A percentile compares a stretch with the other conserved stretches of the same genome.
Evolutionary conservation across 495 filamentous ascomycete genomes (phyloP).

Genomic region (Melanomma pulvis-pyrius): DNA sequence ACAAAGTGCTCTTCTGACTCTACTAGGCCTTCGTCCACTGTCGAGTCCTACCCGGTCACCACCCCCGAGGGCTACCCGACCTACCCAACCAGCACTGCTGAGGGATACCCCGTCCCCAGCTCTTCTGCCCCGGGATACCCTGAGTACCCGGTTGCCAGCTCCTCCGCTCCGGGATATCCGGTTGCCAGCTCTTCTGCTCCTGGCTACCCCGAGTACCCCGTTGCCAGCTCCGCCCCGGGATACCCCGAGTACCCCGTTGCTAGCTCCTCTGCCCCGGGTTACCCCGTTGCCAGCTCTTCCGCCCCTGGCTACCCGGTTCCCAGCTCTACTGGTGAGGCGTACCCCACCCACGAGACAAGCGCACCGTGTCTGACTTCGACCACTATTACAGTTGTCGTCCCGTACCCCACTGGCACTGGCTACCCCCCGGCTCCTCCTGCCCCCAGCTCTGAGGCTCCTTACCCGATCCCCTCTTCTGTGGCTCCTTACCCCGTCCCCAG

Average conservation of each 20-base stretch:
- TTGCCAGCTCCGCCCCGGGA: neutral
- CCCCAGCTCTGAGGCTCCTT: neutral
- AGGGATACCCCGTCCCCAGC: constrained; percentile 1
- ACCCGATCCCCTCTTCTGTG: neutral
- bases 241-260: neutral
- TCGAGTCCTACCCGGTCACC: constrained; percentile 3
- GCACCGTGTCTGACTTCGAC: constrained; percentile 12
- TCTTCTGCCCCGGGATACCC: neutral
- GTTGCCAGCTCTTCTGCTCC: neutral
- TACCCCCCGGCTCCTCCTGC: neutral
- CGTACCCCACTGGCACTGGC: constrained; percentile 15
- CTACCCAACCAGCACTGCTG: constrained; percentile 9
- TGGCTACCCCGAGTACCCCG: neutral
- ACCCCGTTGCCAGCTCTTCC: neutral
- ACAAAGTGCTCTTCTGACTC: neutral
- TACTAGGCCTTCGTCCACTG: neutral
- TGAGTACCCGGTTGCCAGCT: neutral
- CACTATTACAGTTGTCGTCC: constrained; percentile 26
- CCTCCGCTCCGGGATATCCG: constrained; percentile 10
- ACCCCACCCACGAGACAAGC: constrained; percentile 38
- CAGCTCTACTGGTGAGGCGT: neutral
- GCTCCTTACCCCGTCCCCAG: constrained; percentile 23
- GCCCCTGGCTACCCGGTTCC: no score
- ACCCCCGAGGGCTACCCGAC: constrained; percentile 11
- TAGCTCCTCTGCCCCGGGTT: constrained; percentile 10